phyloP scores from a whole-genome alignment of 768 basidiomycete genomes.

The Kwoniella mangroviensis region DNA sequence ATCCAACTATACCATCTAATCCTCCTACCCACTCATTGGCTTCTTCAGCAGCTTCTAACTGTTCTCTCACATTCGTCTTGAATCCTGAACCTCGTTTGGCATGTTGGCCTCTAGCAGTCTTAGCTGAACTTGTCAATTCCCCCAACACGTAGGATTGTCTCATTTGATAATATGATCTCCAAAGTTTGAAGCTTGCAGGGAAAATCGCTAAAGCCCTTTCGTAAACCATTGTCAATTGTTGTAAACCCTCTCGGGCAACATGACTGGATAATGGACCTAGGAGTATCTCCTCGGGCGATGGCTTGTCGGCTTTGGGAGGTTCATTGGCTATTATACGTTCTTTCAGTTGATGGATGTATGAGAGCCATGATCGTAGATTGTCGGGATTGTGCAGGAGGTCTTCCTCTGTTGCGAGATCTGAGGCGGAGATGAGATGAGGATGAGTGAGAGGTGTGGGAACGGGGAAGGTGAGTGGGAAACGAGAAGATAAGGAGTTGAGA shows the following conservation, averaged over 20 bases:
- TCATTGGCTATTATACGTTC: conserved; percentile 64
- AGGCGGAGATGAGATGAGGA: conserved; percentile 71
- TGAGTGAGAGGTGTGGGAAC: conserved; percentile 79
- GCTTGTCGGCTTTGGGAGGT: conserved; percentile 46
- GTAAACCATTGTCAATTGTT: conserved; percentile 87
- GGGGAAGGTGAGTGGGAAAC: conserved; percentile 85
- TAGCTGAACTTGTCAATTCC: conserved; percentile 41
- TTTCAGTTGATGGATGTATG: conserved; percentile 75
- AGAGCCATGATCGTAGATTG: conserved; percentile 92
- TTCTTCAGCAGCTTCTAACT: conserved; percentile 80
- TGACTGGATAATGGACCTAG: conserved; percentile 81
- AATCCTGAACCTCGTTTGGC: conserved; percentile 72
- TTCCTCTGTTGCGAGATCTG: conserved; percentile 87
- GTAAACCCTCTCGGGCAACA: conserved; percentile 73
- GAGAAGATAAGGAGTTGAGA: conserved; percentile 59
- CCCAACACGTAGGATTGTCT: conserved; percentile 87
- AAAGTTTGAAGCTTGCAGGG: conserved; percentile 88
- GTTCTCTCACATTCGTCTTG: conserved; percentile 89
- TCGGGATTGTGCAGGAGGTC: conserved; percentile 88
- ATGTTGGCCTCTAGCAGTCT: conserved; percentile 69
- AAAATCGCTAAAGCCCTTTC: conserved; percentile 88
- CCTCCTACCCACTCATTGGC: conserved; percentile 83
- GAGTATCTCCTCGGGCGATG: conserved; percentile 59
- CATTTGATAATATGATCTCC: conserved; percentile 87
- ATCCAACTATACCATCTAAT: conserved; percentile 86